phyloP scores from a whole-genome alignment of 768 basidiomycete genomes.

The Pleurotus sapidus region DNA sequence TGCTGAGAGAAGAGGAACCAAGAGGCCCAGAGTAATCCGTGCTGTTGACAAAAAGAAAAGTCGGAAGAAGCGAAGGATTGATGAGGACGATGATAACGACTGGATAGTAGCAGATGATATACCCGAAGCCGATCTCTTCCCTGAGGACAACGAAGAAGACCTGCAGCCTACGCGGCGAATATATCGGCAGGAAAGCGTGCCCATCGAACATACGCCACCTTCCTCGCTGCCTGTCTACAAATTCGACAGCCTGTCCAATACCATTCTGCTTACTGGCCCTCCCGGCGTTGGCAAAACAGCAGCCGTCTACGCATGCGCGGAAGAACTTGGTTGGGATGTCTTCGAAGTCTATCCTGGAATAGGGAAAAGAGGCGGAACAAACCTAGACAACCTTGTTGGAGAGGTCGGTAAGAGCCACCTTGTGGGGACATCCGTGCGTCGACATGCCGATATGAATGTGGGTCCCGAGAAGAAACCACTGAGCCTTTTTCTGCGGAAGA shows the following conservation, averaged over 20 bases:
- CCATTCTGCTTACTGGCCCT: slow-evolving; percentile 83
- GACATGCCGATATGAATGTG: neutral
- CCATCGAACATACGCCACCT: neutral
- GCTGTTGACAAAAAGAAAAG: slow-evolving; percentile 42
- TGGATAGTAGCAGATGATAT: slow-evolving; percentile 52
- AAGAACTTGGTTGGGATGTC: slow-evolving; percentile 92
- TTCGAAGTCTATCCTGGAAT: slow-evolving; percentile 97
- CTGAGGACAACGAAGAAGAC: slow-evolving; percentile 30
- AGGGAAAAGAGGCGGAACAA: slow-evolving; percentile 81
- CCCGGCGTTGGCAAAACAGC: slow-evolving; percentile 89
- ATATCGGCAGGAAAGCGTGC: neutral
- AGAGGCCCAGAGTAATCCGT: slow-evolving; percentile 60
- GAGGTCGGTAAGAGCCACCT: slow-evolving; percentile 94
- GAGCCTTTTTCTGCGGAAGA: neutral
- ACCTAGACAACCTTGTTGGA: slow-evolving; percentile 78
- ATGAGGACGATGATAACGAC: slow-evolving; percentile 56
- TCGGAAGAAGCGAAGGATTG: slow-evolving; percentile 52
- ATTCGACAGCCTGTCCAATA: slow-evolving; percentile 68
- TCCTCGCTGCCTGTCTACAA: slow-evolving; percentile 9
- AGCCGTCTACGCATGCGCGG: slow-evolving; percentile 89
- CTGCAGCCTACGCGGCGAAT: neutral
- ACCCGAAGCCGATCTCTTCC: slow-evolving; percentile 18
- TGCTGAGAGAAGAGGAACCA: slow-evolving; percentile 34
- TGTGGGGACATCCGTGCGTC: slow-evolving; percentile 38
- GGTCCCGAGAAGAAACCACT: neutral